Percentiles rank a stretch among this genome's conserved stretches.
These are phyloP conservation scores for Trichaptum fuscoviolaceum DNA, from an alignment of 768 basidiomycete genomes.

Conservation along the genomic window DNA sequence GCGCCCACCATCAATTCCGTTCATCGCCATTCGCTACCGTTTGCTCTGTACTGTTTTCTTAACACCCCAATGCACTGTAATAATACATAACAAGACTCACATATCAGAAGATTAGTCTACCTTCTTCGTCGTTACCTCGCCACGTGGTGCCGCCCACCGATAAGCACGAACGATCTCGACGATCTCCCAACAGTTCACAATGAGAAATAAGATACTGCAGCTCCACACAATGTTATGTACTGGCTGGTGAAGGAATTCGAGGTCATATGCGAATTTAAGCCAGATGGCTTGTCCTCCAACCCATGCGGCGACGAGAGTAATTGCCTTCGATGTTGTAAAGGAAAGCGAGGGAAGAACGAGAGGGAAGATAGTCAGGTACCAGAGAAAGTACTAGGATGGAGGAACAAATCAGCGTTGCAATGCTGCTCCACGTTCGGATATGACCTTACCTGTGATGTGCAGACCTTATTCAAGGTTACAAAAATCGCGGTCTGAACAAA, in stretches of 20 bases:
- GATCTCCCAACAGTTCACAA: conserved; percentile 78
- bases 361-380: conserved; percentile 90
- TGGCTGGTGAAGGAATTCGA: conserved; percentile 80
- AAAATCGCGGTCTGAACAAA: conserved; percentile 88
- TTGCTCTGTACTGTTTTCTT: neutral
- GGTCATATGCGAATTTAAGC: conserved; percentile 84
- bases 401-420: neutral
- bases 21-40: neutral
- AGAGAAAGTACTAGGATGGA: conserved; percentile 80
- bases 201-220: conserved; percentile 67
- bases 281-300: conserved; percentile 76
- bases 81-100: neutral
- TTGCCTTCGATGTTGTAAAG: conserved; percentile 39
- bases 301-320: conserved; percentile 57
- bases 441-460: conserved; percentile 81
- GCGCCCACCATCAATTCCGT: neutral
- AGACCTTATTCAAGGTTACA: conserved; percentile 97
- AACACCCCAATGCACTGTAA: neutral
- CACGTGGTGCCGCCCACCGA: conserved; percentile 28
- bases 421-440: neutral
- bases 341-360: conserved; percentile 66
- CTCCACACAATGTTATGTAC: conserved; percentile 78
- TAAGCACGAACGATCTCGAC: conserved; percentile 37
- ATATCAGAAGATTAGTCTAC: neutral
- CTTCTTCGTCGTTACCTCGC: neutral